Base-by-base conservation (phyloP, 805 yeast species). In the Metschnikowia arizonensis region DNA sequence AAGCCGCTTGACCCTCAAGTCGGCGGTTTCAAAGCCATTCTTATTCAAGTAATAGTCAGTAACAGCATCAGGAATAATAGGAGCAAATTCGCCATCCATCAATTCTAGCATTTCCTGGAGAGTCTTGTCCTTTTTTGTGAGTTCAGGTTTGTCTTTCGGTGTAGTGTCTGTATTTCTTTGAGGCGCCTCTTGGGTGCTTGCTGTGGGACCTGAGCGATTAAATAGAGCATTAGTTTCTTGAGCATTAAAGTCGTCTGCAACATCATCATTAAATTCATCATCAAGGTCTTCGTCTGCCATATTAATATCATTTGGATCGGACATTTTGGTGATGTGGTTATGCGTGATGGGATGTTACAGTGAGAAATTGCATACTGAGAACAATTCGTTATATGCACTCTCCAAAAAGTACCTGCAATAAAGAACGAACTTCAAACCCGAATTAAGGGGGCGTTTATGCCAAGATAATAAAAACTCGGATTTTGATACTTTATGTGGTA, bases 11-110 rank as follows among this genome's bases (percentile, higher is more conserved):
- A 69, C 63, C 33, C 89, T 77, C 11, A 79, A 68, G 61, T 91
- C 96, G 32, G 83, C 74, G 23, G 93, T 80, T 47, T 83, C 84
- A 56, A 93, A 82, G 32, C 97, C 97, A 50, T 88, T 84, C 58
- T 84, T 83, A 19, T 88, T 79, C 42, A 91, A 67, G 58, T 91
- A 93, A 62, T 89, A 93, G 60, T 91, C 97, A 0, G 96, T 86
- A 9, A 93, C 97, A 0, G 95, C 90, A 61, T 93, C 98, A 0
- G 99, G 99, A 33, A 93, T 93, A 28, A 91, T 83, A 2, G 99
- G 99, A 3, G 96, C 88, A 61, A 83, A 88, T 48, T 89, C 97
- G 2, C 67, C 73, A 53, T 88, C 96, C 91, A 93, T 84, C 73
- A 89, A 72, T 28, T 83, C 85, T 24, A 93, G 71, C 29, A 93